phyloP scores from a whole-genome alignment of 495 filamentous ascomycete species.

The Trichoderma orchidacearum region DNA sequence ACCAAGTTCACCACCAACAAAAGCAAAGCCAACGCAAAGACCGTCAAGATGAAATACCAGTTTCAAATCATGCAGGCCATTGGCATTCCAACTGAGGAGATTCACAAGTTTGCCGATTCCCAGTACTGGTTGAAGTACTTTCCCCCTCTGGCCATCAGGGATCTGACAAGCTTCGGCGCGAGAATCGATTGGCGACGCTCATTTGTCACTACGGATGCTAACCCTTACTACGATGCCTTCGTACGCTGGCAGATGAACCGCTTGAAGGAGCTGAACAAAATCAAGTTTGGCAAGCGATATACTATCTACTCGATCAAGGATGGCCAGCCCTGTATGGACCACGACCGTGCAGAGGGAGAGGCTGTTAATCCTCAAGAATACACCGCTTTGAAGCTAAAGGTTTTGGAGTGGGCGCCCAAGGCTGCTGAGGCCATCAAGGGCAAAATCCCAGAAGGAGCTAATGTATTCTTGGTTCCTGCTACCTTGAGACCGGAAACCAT shows the following conservation, averaged over 20 bases:
- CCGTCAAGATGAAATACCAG: slow-evolving; percentile 62
- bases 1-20: slow-evolving; percentile 92
- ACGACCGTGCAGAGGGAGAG: slow-evolving; percentile 86
- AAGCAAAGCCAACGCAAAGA: slow-evolving; percentile 84
- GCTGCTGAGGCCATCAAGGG: slow-evolving; percentile 53
- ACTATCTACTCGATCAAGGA: slow-evolving; percentile 95
- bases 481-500: slow-evolving; percentile 94
- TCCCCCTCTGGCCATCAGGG: slow-evolving; percentile 65
- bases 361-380: slow-evolving; percentile 87
- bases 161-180: slow-evolving; percentile 72
- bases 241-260: slow-evolving; percentile 97
- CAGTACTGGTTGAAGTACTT: slow-evolving; percentile 80
- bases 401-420: slow-evolving; percentile 73
- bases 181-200: slow-evolving; percentile 85
- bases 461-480: slow-evolving; percentile 81
- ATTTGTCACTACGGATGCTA: slow-evolving; percentile 91
- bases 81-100: slow-evolving; percentile 72
- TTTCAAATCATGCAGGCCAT: slow-evolving; percentile 49
- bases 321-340: slow-evolving; percentile 95
- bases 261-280: slow-evolving; percentile 78
- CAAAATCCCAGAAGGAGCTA: slow-evolving; percentile 67
- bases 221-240: slow-evolving; percentile 94
- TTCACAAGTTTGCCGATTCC: slow-evolving; percentile 83
- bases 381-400: slow-evolving; percentile 76
- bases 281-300: slow-evolving; percentile 87